Evolutionary conservation across 257 asterid species (phyloP), one percentile per base, ranked within the genome.

Genomic region (Ilex asprella): DNA sequence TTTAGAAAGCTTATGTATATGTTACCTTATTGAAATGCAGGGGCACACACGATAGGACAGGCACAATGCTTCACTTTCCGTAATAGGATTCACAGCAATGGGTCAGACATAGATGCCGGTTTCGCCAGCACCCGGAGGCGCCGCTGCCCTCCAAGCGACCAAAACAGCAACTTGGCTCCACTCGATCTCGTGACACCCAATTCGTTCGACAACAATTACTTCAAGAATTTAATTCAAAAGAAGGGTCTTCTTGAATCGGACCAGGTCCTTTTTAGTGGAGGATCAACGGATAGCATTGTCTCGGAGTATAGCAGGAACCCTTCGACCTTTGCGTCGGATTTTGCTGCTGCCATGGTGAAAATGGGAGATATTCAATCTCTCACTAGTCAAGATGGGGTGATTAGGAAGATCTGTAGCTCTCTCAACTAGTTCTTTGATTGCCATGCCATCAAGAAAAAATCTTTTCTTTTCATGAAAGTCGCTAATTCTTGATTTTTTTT

Each of bases 31-130:
- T 12, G 31, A 11, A 10, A 16, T 49, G 60, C 62, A 73, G 79
- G 79, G 27, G 58, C 79, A 1, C 79, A 74, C 69, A 67, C 80
- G 10, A 55, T 75, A 3, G 80, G 80, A 13, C 80, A 67, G 16
- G 73, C 80, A 13, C 77, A 67, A 16, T 75, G 80, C 58, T 32
- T 56, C 46, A 10, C 44, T 2, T 75, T 71, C 59, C 67, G 77
- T 11, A 58, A 14, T 12, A 60, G 80, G 56, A 71, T 75, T 46
- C 67, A 75, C 67, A 59, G 70, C 50, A 75, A 75, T 39, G 69
- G 63, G 0, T 71, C 71, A 14, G 55, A 69, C 46, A 71, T 75
- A 9, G 77, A 75, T 31, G 21, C 77, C 30, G 66, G 60, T 5
- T 75, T 75, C 49, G 80, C 80, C 8, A 55, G 16, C 71, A 67